phyloP scores from a whole-genome alignment of 2,329 filamentous ascomycete genomes.

The Capronia americana region DNA sequence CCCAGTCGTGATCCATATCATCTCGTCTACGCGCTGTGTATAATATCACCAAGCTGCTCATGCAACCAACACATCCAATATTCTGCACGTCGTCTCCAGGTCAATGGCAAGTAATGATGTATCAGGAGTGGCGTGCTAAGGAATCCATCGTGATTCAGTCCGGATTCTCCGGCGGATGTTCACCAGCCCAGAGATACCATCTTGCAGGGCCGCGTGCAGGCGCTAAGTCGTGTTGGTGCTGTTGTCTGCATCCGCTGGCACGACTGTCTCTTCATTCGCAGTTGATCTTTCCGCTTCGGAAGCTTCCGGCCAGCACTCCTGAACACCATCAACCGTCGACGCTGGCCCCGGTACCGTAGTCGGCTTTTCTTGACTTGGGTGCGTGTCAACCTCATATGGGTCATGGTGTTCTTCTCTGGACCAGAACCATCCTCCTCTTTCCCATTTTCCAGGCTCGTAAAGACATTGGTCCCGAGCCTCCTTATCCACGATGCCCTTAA shows the following conservation, averaged over 20 bases:
- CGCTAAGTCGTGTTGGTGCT: background rate
- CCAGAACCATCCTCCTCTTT: slow-evolving; percentile 83
- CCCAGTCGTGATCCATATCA: background rate
- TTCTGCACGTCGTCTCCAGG: background rate
- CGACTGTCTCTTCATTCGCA: too few species aligned
- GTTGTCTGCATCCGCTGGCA: background rate
- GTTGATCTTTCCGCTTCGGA: background rate
- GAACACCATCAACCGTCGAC: background rate
- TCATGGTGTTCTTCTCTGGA: slow-evolving; percentile 41
- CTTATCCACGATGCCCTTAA: slow-evolving; percentile 71
- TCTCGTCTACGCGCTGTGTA: background rate
- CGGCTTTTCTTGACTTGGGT: slow-evolving; percentile 37
- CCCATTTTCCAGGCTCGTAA: slow-evolving; percentile 77
- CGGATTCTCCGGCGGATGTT: background rate
- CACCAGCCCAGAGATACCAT: background rate
- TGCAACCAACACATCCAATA: background rate
- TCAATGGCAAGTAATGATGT: background rate
- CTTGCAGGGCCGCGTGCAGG: background rate
- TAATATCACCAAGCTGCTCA: background rate
- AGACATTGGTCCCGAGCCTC: slow-evolving; percentile 65
- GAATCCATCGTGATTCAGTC: background rate
- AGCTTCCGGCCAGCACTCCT: background rate
- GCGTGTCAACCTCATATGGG: slow-evolving; percentile 37
- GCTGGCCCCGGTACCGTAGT: background rate
- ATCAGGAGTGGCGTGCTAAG: background rate